Conservation (phyloP, 2,329 filamentous ascomycete species). For the Stagonosporopsis cucurbitacearum region DNA sequence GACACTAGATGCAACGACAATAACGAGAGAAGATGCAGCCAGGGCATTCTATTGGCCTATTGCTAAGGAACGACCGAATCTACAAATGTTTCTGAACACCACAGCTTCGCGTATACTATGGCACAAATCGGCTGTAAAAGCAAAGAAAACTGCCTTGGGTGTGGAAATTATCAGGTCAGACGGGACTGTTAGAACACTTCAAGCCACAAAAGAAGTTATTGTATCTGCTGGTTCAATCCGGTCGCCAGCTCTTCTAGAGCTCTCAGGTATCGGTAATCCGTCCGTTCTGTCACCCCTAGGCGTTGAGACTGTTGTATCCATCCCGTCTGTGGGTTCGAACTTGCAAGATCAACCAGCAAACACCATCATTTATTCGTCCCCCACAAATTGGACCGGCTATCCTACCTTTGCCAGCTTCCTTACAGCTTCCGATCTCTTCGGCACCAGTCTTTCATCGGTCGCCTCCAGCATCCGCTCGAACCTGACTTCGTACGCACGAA, state of each 20-base stretch:
- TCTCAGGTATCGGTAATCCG: slow-evolving; percentile 48
- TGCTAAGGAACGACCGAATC: slow-evolving; percentile 48
- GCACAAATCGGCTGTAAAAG: slow-evolving; percentile 15
- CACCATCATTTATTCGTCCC: slow-evolving; percentile 31
- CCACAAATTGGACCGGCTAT: slow-evolving; percentile 49
- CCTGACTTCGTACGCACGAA: slow-evolving; percentile 37
- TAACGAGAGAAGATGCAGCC: slow-evolving; percentile 56
- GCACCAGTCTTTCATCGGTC: slow-evolving; percentile 30
- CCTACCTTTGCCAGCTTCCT: slow-evolving; percentile 47
- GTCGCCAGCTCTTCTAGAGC: slow-evolving; percentile 45
- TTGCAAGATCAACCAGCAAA: slow-evolving; percentile 46
- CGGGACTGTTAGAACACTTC: slow-evolving; percentile 25
- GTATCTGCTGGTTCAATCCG: slow-evolving; percentile 45
- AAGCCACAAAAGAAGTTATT: slow-evolving; percentile 42
- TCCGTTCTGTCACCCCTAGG: slow-evolving; percentile 31
- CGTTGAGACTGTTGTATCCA: slow-evolving; percentile 26
- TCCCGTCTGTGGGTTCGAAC: slow-evolving; percentile 42
- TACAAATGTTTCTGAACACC: slow-evolving; percentile 54
- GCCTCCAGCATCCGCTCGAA: slow-evolving; percentile 32
- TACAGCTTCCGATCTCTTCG: slow-evolving; percentile 46
- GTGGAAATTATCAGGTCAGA: slow-evolving; percentile 32
- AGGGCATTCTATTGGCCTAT: slow-evolving; percentile 57
- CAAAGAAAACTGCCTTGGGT: slow-evolving; percentile 27
- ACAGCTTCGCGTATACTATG: slow-evolving; percentile 52
- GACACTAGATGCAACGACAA: slow-evolving; percentile 49